Evolutionary conservation across 106 monocot species (phyloP).

Genomic region (Acanthochlamys bracteata): DNA sequence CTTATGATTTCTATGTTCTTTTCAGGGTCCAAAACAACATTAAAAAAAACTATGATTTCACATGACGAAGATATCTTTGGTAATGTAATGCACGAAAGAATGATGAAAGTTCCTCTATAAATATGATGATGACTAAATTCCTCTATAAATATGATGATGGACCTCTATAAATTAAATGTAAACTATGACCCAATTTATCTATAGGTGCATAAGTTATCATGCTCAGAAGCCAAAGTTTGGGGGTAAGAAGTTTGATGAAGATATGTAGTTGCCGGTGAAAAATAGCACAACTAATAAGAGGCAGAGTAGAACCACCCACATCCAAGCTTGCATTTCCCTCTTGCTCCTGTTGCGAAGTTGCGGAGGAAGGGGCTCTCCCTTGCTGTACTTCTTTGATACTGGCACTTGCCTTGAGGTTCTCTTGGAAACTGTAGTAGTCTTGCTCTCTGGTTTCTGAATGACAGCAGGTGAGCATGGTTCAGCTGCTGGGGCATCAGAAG

Average conservation of each 20-base stretch:
- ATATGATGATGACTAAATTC: not conserved
- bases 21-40: not conserved
- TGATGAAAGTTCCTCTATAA: not conserved
- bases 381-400: conserved; percentile 26
- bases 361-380: conserved; percentile 38
- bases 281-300: conserved; percentile 31
- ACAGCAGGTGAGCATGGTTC: conserved; percentile 11
- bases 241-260: conserved; percentile 15
- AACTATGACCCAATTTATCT: not conserved
- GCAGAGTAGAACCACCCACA: conserved; percentile 28
- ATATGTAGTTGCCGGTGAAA: conserved; percentile 46
- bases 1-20: not conserved
- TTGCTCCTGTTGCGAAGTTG: conserved; percentile 57
- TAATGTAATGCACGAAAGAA: not conserved
- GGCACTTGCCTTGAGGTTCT: conserved; percentile 11
- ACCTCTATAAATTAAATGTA: not conserved
- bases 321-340: conserved; percentile 61
- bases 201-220: not conserved
- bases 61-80: not conserved
- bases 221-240: conserved; percentile 23
- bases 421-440: conserved; percentile 6
- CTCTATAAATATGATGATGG: too few species aligned
- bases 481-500: not conserved
- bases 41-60: not conserved
- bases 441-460: conserved; percentile 12